Percentiles rank a stretch among this genome's conserved stretches.
Evolutionary conservation across 768 basidiomycete genomes (phyloP).

Genomic region (Pholiota microspora): DNA sequence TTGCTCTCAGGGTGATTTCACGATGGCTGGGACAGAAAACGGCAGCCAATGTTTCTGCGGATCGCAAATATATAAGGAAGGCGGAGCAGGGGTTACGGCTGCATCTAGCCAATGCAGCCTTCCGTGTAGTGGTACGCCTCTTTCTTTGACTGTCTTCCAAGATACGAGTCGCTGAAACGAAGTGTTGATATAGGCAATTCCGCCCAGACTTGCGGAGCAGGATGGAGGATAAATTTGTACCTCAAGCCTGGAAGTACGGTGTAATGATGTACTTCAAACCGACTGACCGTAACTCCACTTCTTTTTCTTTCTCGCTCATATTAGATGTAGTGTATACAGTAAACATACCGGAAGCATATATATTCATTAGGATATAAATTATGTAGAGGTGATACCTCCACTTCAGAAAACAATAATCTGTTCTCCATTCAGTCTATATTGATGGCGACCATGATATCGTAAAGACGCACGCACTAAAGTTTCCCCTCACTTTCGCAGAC

Average conservation of each 20-base stretch:
- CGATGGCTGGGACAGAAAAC: slow-evolving; percentile 33
- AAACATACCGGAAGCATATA: too few relatives aligned
- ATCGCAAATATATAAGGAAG: slow-evolving; percentile 22
- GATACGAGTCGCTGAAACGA: neutral
- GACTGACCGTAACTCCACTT: too few relatives aligned
- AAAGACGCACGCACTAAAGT: too few relatives aligned
- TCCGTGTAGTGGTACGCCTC: slow-evolving; percentile 30
- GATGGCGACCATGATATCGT: too few relatives aligned
- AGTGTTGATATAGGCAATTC: slow-evolving; percentile 19
- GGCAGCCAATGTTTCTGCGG: slow-evolving; percentile 36
- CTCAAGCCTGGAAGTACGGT: slow-evolving; percentile 18
- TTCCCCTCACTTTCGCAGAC: neutral
- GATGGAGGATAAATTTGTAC: slow-evolving; percentile 32
- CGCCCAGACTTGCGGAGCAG: slow-evolving; percentile 27
- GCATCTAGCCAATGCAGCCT: slow-evolving; percentile 25
- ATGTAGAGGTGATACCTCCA: too few relatives aligned
- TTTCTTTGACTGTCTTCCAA: neutral
- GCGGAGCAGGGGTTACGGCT: slow-evolving; percentile 19
- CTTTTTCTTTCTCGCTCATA: too few relatives aligned
- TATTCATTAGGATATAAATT: too few relatives aligned
- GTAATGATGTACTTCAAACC: neutral
- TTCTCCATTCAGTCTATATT: too few relatives aligned
- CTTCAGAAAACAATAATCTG: too few relatives aligned
- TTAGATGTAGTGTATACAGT: too few relatives aligned
- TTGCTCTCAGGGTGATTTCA: slow-evolving; percentile 26